These are phyloP conservation scores for Furcasterigmium sp. DNA, from an alignment of 2,329 filamentous ascomycete species.

Conservation along the genomic window DNA sequence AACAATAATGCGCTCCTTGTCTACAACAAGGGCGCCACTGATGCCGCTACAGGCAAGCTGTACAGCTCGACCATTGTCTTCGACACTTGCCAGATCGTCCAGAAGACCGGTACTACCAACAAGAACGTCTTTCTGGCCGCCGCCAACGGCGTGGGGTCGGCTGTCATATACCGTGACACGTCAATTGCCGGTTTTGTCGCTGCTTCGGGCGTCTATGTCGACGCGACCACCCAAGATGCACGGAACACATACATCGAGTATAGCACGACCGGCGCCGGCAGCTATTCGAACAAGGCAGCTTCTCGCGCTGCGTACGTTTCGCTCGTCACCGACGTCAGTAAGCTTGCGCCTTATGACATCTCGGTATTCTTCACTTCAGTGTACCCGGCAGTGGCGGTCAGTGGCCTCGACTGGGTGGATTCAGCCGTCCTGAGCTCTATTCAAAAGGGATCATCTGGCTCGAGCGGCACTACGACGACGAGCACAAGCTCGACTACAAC, in stretches of 20 bases:
- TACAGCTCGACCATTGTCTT: conserved; percentile 35
- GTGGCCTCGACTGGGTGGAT: conserved; percentile 30
- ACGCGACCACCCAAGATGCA: conserved; percentile 22
- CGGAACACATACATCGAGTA: conserved; percentile 35
- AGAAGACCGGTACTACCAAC: conserved; percentile 25
- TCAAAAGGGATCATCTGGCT: background rate
- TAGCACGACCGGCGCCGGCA: conserved; percentile 30
- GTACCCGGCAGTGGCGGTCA: conserved; percentile 23
- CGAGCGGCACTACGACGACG: background rate
- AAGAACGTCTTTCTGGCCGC: conserved; percentile 35
- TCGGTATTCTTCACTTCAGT: conserved; percentile 27
- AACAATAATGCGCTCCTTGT: conserved; percentile 25
- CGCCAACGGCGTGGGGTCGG: conserved; percentile 31
- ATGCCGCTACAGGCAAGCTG: conserved; percentile 14
- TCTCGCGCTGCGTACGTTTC: conserved; percentile 26
- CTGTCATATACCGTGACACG: conserved; percentile 33
- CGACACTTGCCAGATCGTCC: conserved; percentile 29
- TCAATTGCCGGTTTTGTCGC: conserved; percentile 30
- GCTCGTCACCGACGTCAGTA: conserved; percentile 21
- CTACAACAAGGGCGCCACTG: conserved; percentile 29
- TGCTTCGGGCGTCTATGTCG: conserved; percentile 23
- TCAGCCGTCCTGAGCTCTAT: conserved; percentile 17
- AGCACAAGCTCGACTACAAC: background rate
- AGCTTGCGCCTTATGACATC: conserved; percentile 27
- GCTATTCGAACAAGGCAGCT: conserved; percentile 28